Evolutionary conservation across 2,329 filamentous ascomycete species (phyloP).

Genomic region (Penicillium sp.): DNA sequence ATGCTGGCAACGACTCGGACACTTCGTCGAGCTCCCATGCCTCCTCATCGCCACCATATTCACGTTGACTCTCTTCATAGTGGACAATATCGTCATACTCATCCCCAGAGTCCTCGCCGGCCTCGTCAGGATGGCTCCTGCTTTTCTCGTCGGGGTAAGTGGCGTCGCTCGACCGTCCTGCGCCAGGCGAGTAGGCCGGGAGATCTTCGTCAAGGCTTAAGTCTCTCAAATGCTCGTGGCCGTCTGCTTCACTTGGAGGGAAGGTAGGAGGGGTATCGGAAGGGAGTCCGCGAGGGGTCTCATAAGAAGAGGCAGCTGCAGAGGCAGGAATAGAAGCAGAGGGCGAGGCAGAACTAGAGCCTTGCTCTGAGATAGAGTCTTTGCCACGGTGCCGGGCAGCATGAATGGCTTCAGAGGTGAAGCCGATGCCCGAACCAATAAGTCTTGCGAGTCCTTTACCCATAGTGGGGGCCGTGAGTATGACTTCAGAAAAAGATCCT

Average conservation of each 20-base stretch:
- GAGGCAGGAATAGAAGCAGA: background rate
- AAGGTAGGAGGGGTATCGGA: background rate
- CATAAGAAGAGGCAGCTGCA: background rate
- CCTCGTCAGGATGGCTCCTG: background rate
- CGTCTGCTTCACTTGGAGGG: background rate
- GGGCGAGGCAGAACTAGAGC: background rate
- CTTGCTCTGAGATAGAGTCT: background rate
- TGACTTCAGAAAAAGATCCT: background rate
- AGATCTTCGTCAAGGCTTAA: background rate
- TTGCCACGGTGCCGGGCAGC: background rate
- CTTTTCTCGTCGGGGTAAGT: background rate
- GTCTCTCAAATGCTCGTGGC: background rate
- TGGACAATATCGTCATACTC: background rate
- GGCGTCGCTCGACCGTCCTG: background rate
- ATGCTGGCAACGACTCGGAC: slow-evolving; percentile 5
- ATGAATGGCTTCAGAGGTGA: slow-evolving; percentile 12
- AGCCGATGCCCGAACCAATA: slow-evolving; percentile 4
- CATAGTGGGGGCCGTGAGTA: background rate
- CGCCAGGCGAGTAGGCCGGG: background rate
- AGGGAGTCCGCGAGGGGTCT: background rate
- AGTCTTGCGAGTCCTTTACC: background rate
- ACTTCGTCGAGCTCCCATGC: slow-evolving; percentile 14
- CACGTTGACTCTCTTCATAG: background rate
- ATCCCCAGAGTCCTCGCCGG: slow-evolving; percentile 1
- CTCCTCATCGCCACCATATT: slow-evolving; percentile 3